These are phyloP conservation scores for Claviceps sp. DNA, from an alignment of 2,329 filamentous ascomycete genomes.

Conservation along the genomic window DNA sequence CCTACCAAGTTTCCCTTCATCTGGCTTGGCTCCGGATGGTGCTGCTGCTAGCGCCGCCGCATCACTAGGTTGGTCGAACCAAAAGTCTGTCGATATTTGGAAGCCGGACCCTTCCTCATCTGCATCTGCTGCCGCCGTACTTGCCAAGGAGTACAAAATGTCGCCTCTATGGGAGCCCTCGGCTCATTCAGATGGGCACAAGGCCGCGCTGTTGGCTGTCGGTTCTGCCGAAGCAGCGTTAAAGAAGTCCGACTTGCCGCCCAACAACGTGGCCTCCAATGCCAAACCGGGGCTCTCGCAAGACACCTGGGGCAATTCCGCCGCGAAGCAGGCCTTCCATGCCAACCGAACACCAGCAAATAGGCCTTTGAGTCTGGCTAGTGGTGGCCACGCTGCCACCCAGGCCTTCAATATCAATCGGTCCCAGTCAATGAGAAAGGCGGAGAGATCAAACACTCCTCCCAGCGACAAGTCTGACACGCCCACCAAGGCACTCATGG, in stretches of 20 bases:
- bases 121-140: constrained; percentile 30
- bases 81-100: constrained; percentile 52
- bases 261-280: not conserved
- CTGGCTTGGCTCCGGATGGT: constrained; percentile 41
- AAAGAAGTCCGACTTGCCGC: constrained; percentile 10
- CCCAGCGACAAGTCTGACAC: constrained; percentile 27
- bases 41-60: constrained; percentile 63
- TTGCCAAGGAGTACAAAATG: constrained; percentile 30
- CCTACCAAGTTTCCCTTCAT: constrained; percentile 60
- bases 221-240: constrained; percentile 22
- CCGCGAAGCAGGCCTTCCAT: constrained; percentile 54
- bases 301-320: constrained; percentile 47
- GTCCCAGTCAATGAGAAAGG: constrained; percentile 15
- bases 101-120: constrained; percentile 45
- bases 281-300: constrained; percentile 11
- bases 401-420: constrained; percentile 25
- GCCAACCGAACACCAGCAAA: constrained; percentile 11
- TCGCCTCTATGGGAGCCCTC: constrained; percentile 47
- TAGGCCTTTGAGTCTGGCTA: constrained; percentile 9
- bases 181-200: constrained; percentile 52
- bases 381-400: constrained; percentile 18
- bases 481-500: constrained; percentile 47
- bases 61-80: constrained; percentile 57
- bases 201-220: constrained; percentile 57
- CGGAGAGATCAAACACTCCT: constrained; percentile 10